These are phyloP conservation scores for Auriscalpium orientale DNA, from an alignment of 768 basidiomycete genomes.

Conservation along the genomic window DNA sequence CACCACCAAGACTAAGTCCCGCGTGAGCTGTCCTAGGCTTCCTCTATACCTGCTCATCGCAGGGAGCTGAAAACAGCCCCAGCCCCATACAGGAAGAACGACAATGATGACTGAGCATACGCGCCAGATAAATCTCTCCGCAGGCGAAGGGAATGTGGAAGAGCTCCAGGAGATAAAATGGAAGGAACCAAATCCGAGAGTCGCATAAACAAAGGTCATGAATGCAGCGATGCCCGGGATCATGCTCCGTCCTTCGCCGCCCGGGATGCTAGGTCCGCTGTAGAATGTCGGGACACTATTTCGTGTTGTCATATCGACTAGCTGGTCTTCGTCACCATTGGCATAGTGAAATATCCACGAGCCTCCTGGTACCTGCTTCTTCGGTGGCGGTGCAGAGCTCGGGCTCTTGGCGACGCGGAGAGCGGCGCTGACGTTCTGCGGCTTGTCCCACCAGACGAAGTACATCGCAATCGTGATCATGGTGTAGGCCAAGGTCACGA, in stretches of 20 bases:
- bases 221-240: neutral
- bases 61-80: no score
- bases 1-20: no score
- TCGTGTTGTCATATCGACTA: neutral
- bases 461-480: neutral
- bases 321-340: neutral
- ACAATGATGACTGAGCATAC: neutral
- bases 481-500: conserved; percentile 22
- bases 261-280: neutral
- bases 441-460: neutral
- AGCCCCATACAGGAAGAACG: neutral
- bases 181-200: neutral
- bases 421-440: neutral
- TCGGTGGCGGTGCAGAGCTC: neutral
- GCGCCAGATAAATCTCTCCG: neutral
- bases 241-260: neutral
- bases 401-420: neutral
- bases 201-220: neutral
- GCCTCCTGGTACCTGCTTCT: neutral
- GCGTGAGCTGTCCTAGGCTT: no score
- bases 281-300: neutral
- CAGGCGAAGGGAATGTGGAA: neutral
- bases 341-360: neutral
- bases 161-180: neutral
- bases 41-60: no score